Conservation (phyloP, 306 rosid species). For the Albizia julibrissin region DNA sequence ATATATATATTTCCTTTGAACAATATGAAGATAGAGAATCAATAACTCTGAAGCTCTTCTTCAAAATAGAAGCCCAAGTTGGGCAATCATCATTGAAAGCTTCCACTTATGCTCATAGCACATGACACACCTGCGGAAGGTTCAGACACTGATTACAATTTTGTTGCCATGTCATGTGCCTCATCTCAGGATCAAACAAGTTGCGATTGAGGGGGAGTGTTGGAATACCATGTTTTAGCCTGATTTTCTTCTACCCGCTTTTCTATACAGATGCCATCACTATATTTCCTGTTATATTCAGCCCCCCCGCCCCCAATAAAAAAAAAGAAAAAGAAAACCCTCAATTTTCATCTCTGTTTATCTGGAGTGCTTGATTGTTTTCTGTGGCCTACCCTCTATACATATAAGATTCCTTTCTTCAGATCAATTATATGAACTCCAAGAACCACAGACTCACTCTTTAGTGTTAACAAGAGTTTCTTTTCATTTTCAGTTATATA, state of each 20-base stretch:
- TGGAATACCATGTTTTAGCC: background rate
- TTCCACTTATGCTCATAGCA: background rate
- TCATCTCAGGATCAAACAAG: background rate
- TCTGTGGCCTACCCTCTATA: background rate
- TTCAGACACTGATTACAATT: background rate
- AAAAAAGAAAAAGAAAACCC: background rate
- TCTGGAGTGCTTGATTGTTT: background rate
- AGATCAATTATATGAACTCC: background rate
- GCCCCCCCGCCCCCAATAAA: background rate
- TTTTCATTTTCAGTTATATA: conserved; percentile 69
- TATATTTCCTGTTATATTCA: background rate
- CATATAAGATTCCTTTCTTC: background rate
- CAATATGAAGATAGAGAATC: background rate
- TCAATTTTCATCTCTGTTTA: background rate
- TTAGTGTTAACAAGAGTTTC: conserved; percentile 25
- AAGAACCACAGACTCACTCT: background rate
- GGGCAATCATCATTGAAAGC: background rate
- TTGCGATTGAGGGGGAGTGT: background rate
- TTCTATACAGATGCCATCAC: background rate
- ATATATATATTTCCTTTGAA: background rate
- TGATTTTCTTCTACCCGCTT: background rate
- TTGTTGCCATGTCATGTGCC: background rate
- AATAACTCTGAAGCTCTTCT: background rate
- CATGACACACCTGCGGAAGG: background rate
- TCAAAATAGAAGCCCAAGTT: background rate